These are phyloP conservation scores for Microdochium trichocladiopsis DNA, from an alignment of 2,329 filamentous ascomycete genomes.

Conservation along the genomic window DNA sequence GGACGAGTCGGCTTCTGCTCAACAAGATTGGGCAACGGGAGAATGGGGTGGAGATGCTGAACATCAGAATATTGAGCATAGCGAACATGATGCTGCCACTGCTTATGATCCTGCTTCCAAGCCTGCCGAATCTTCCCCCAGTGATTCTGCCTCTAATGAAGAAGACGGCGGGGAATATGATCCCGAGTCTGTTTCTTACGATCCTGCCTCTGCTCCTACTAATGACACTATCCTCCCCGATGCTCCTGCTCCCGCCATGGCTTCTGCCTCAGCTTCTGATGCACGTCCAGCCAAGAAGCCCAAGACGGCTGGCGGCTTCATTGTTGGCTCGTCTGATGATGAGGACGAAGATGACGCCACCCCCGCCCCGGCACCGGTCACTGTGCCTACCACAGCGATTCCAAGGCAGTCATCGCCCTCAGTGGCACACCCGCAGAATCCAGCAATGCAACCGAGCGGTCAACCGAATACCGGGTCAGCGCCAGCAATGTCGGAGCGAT, in stretches of 20 bases:
- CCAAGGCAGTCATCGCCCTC: conserved; percentile 6
- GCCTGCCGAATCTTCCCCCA: conserved; percentile 25
- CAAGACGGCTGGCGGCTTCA: conserved; percentile 52
- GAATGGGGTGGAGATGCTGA: conserved; percentile 48
- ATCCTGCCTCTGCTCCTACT: conserved; percentile 8
- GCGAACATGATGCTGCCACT: conserved; percentile 39
- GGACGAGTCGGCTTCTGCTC: not conserved
- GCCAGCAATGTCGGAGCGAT: conserved; percentile 14
- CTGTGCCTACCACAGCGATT: conserved; percentile 3
- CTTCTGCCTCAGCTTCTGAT: conserved; percentile 10
- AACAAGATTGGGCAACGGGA: conserved; percentile 36
- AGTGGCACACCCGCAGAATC: not conserved
- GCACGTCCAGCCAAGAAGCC: conserved; percentile 44
- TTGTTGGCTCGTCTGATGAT: conserved; percentile 53
- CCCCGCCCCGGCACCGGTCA: conserved; percentile 5
- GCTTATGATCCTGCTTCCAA: conserved; percentile 35
- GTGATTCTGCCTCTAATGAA: conserved; percentile 39
- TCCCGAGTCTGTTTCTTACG: conserved; percentile 44
- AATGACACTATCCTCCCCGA: not conserved
- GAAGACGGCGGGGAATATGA: conserved; percentile 51
- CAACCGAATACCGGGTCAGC: conserved; percentile 1
- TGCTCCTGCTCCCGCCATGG: conserved; percentile 9
- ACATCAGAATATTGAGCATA: conserved; percentile 45
- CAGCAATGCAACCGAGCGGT: not conserved
- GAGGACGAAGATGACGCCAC: conserved; percentile 34